These are phyloP conservation scores for Beauveria sp. DNA, from an alignment of 2,329 filamentous ascomycete species.

Conservation along the genomic window DNA sequence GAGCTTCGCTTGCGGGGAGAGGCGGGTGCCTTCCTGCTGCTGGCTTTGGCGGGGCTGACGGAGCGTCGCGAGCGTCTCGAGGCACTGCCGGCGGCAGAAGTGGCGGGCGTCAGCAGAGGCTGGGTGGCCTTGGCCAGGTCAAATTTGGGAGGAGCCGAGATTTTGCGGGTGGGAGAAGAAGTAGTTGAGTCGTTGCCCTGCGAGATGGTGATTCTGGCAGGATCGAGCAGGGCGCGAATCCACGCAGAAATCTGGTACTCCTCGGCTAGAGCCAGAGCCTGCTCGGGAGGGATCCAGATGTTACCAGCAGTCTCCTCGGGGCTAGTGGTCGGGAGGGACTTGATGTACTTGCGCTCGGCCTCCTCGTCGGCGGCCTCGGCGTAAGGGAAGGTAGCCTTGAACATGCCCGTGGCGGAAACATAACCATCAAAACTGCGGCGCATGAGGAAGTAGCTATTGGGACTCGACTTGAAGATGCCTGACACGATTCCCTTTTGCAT, in stretches of 20 bases:
- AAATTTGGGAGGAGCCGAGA: conserved; percentile 75
- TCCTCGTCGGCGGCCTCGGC: conserved; percentile 66
- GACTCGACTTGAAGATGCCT: conserved; percentile 84
- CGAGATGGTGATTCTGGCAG: conserved; percentile 60
- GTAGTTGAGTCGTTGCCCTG: conserved; percentile 25
- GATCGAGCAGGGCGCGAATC: conserved; percentile 88
- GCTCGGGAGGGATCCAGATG: conserved; percentile 82
- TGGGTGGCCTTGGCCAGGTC: conserved; percentile 43
- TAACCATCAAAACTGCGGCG: conserved; percentile 78
- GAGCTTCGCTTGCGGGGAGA: conserved; percentile 48
- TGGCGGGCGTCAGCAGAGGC: conserved; percentile 40
- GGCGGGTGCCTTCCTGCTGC: conserved; percentile 35
- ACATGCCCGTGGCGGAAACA: conserved; percentile 84
- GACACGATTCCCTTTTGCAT: conserved; percentile 86
- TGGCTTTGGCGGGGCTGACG: conserved; percentile 46
- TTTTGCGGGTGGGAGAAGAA: conserved; percentile 62
- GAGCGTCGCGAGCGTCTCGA: conserved; percentile 46
- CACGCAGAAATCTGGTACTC: conserved; percentile 82
- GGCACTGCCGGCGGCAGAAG: conserved; percentile 31
- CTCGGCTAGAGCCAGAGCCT: conserved; percentile 73
- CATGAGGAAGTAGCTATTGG: conserved; percentile 96
- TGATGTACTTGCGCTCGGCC: conserved; percentile 74
- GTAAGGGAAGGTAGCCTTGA: conserved; percentile 82
- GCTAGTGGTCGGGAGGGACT: conserved; percentile 72
- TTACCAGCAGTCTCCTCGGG: conserved; percentile 92